These are phyloP conservation scores for Picea abies DNA, from an alignment of 83 land plant genomes.

Conservation along the genomic window DNA sequence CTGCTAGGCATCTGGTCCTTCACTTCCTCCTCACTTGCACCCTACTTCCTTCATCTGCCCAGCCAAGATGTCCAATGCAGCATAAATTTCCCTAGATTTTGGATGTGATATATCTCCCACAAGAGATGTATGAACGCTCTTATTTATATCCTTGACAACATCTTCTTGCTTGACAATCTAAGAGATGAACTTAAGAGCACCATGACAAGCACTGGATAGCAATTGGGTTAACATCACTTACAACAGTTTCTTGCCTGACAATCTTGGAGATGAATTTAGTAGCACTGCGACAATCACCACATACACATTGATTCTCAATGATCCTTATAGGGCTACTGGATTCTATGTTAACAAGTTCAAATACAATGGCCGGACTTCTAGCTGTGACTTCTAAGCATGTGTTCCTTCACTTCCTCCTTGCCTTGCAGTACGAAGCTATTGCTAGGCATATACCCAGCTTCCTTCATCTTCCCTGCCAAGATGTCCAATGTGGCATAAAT, in stretches of 20 bases:
- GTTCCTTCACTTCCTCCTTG: constrained; percentile 3
- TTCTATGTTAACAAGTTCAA: background rate
- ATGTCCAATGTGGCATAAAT: constrained; percentile 15
- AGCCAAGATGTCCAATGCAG: too few species aligned
- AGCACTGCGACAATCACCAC: background rate
- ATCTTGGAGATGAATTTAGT: background rate
- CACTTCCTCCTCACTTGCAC: too few species aligned
- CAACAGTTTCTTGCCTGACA: background rate
- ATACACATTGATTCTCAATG: background rate
- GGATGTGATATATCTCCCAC: too few species aligned
- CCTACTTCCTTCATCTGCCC: too few species aligned
- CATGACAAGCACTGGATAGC: too few species aligned
- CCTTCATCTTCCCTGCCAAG: constrained; percentile 22
- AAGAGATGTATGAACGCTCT: too few species aligned
- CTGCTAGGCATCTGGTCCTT: too few species aligned
- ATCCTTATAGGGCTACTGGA: background rate
- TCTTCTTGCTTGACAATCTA: too few species aligned
- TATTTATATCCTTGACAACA: too few species aligned
- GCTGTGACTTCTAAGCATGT: background rate
- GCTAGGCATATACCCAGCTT: constrained; percentile 28
- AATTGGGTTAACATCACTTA: background rate
- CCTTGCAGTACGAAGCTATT: background rate
- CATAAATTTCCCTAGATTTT: too few species aligned
- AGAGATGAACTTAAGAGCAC: too few species aligned
- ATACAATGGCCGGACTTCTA: background rate